Evolutionary conservation across 306 rosid species (phyloP), one percentile per base, ranked within the genome.

Genomic region (Acmispon strigosus): DNA sequence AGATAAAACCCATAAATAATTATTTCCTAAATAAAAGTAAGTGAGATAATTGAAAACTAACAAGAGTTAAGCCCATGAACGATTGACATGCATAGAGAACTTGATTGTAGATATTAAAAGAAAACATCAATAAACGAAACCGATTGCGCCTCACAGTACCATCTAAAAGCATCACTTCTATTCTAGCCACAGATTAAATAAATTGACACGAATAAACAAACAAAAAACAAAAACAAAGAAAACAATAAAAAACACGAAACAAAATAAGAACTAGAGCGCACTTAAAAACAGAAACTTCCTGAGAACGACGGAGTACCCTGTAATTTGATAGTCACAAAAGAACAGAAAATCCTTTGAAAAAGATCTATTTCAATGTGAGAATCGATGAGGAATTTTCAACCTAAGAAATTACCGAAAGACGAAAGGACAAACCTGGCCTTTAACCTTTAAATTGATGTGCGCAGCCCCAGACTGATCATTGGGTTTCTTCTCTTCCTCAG

Each of bases 401-500:
- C n/a, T 10, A 52, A 8, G 20, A 58, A 71, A 18, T 34, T 2
- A 9, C 2, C 3, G 9, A 10, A 16, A 32, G 14, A 47, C 10
- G 8, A 7, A 8, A 14, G 74, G 29, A 68, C 32, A 61, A 74
- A 91, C 97, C 96, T 91, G 96, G 54, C 96, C 88, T 71, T 88
- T 88, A 72, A 91, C 97, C 78, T 88, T 91, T 60, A 91, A 78
- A 49, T 86, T 83, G 85, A 91, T 88, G 82, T 86, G 92, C 8
- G 81, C 8, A 32, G 37, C 37, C 37, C 8, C 83, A 0, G 78
- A 16, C 70, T 85, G 90, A 70, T 83, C 87, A 36, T 64, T 76
- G 24, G 92, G 94, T 73, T 90, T 90, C 87, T 83, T 90, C 58
- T 90, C 96, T 69, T 88, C 94, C 72, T 88, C 91, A 8, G 76